phyloP scores from a whole-genome alignment of 2,329 filamentous ascomycete genomes.

The Dactylellina leptospora region DNA sequence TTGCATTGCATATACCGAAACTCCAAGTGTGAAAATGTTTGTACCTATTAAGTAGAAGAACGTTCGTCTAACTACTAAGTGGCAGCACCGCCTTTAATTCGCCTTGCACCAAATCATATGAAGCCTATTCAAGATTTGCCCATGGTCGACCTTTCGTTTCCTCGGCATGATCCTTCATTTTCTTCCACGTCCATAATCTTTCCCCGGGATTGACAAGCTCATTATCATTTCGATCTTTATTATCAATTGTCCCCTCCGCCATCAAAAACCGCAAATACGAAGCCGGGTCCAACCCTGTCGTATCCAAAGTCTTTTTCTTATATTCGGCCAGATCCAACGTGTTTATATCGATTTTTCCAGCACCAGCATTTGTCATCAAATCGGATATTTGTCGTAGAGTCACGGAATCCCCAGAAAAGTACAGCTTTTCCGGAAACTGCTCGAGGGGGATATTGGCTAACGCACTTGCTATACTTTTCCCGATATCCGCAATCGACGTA shows the following conservation, averaged over 20 bases:
- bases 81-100: background rate
- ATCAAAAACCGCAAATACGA: slow-evolving; percentile 59
- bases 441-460: slow-evolving; percentile 54
- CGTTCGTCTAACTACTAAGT: too few species aligned
- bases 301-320: slow-evolving; percentile 55
- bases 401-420: slow-evolving; percentile 57
- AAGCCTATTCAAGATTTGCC: slow-evolving; percentile 40
- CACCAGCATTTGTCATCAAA: slow-evolving; percentile 56
- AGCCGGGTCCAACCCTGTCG: slow-evolving; percentile 56
- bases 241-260: slow-evolving; percentile 59
- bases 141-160: slow-evolving; percentile 57
- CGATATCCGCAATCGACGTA: slow-evolving; percentile 59
- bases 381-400: slow-evolving; percentile 56
- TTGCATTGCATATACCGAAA: too few species aligned
- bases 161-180: slow-evolving; percentile 56
- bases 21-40: too few species aligned
- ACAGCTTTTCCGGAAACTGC: slow-evolving; percentile 57
- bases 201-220: slow-evolving; percentile 58
- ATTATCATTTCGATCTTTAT: slow-evolving; percentile 56
- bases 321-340: slow-evolving; percentile 56
- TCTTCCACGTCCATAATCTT: slow-evolving; percentile 58
- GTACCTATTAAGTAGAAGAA: too few species aligned
- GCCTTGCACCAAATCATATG: background rate
- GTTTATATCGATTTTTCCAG: slow-evolving; percentile 55
- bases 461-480: slow-evolving; percentile 57